Base-by-base conservation (phyloP, 768 basidiomycete genomes). In the Melanogaster broomeanus region DNA sequence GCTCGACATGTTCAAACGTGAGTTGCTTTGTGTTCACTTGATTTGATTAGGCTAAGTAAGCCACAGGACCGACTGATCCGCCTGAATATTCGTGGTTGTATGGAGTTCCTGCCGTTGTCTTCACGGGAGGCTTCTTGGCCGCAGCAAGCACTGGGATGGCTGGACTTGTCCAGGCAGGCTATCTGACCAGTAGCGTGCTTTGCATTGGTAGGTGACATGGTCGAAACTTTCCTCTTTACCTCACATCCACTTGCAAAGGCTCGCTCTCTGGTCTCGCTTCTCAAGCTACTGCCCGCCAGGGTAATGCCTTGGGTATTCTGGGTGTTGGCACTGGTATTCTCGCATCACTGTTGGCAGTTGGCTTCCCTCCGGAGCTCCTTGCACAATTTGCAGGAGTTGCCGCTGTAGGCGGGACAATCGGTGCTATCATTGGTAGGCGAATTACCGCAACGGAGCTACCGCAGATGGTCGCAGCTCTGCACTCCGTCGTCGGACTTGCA, bases 1-100 rank as follows among this genome's bases (percentile, higher is more conserved):
- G 92, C 74, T 94, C 53, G 90, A 93, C 62, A 91, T 94, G 87
- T 94, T 94, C 70, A 90, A 88, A 72, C 84, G 92, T 88, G 66
- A 55, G 78, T 15, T 46, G 16, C 18, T 3, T 40, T 22, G 42
- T 25, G 4, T 46, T 25, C 33, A 47, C 13, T 19, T 45, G 12
- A 18, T 47, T 16, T 35, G 28, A 28, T 16, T 49, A 16, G 31
- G 25, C 51, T 53, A 49, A 58, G n/a, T 41, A 43, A 30, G 49
- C 9, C 51, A 25, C 58, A 89, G 87, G 88, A 30, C 84, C 85
- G 13, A 85, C 82, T 45, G 92, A 94, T 69, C 92, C 92, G 9
- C 90, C 92, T 5, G 92, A 94, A 63, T 93, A 93, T 68, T 81
- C 85, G 2, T 92, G 86, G 84, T 70, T 94, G 10, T 93, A 93